Evolutionary conservation across 129 eudicot genomes (phyloP).

Genomic region (Tagetes patula): DNA sequence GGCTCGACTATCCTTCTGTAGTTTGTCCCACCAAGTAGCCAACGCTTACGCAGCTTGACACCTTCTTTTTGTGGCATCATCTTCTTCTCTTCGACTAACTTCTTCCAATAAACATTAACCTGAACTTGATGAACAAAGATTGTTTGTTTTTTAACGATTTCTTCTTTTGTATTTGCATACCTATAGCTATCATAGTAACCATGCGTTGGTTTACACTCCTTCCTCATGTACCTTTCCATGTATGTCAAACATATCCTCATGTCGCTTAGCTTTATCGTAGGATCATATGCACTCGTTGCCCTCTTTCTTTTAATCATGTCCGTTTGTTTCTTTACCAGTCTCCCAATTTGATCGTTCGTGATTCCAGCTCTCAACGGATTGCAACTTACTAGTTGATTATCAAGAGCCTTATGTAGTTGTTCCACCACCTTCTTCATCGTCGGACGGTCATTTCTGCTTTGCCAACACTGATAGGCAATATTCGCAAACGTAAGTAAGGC

Average conservation of each 20-base stretch:
- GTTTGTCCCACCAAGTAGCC: conserved; percentile 45
- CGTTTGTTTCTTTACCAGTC: conserved; percentile 8
- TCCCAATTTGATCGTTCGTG: conserved; percentile 16
- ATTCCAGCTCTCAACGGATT: too few relatives aligned
- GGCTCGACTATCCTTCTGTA: conserved; percentile 56
- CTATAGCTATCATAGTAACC: conserved; percentile 43
- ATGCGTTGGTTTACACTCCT: too few relatives aligned
- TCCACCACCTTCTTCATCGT: conserved; percentile 6
- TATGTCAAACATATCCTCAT: conserved; percentile 37
- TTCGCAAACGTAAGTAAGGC: conserved; percentile 1
- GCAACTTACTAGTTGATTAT: background rate
- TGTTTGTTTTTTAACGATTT: conserved; percentile 6
- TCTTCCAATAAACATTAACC: conserved; percentile 44
- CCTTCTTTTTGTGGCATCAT: conserved; percentile 46
- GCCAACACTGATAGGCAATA: conserved; percentile 17
- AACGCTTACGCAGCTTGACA: conserved; percentile 22
- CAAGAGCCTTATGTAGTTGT: conserved; percentile 8
- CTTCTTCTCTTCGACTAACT: conserved; percentile 28
- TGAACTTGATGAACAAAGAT: conserved; percentile 14
- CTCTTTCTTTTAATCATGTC: background rate
- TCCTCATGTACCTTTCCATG: conserved; percentile 55
- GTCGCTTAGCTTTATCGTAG: conserved; percentile 36
- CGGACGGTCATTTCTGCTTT: conserved; percentile 1
- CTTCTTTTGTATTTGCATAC: conserved; percentile 6
- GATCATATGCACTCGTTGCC: background rate